Base-by-base conservation (phyloP, 2,329 filamentous ascomycete species). In the Phyllosticta paracitricarpa region DNA sequence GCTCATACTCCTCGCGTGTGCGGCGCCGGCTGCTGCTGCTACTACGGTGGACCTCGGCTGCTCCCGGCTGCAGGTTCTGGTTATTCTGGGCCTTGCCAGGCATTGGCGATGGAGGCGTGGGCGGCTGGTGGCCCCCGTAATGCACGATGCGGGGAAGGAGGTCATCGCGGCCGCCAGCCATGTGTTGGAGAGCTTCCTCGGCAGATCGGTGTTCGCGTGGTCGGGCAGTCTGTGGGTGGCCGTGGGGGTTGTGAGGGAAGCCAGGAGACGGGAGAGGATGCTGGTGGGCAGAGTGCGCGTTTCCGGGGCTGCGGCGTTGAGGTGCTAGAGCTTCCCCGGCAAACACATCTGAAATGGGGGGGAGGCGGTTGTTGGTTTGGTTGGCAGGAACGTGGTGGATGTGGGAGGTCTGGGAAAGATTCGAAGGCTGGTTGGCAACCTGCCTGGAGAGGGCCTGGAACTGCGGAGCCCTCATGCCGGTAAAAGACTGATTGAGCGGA, bases 281-380 rank as follows among this genome's bases (percentile, higher is more conserved):
- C 28, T 82, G 81, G 64, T 83, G 87, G 28, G 81, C 82, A 6
- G 28, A 30, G 74, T 81, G 88, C 67, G 74, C 88, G 77, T 79
- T 86, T 75, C 73, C 86, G 64, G 72, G 90, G 77, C 76, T 89
- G 80, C 67, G 33, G 33, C 84, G 76, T 76, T 87, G 80, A 65
- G 75, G 72, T 52, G 80, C 80, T 48, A 96, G 79, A 35, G 87
- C 82, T 69, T 95, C 89, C 19, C 81, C 78, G 26, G 89, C 90
- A 70, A 99, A 97, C 14, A 99, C 94, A 71, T 97, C 94, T 48
- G 90, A 88, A 62, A 99, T 94, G 2, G 94, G 93, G 2, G 94
- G 94, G 56, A 99, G 82, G 35, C 93, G 88, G 75, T 97, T 97
- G 74, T 84, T 87, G 2, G 91, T 97, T 75, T 97, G 93, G 62